Evolutionary conservation across 2,329 filamentous ascomycete genomes (phyloP), one percentile per base, ranked within the genome.

Genomic region (Cladosporium sp.): DNA sequence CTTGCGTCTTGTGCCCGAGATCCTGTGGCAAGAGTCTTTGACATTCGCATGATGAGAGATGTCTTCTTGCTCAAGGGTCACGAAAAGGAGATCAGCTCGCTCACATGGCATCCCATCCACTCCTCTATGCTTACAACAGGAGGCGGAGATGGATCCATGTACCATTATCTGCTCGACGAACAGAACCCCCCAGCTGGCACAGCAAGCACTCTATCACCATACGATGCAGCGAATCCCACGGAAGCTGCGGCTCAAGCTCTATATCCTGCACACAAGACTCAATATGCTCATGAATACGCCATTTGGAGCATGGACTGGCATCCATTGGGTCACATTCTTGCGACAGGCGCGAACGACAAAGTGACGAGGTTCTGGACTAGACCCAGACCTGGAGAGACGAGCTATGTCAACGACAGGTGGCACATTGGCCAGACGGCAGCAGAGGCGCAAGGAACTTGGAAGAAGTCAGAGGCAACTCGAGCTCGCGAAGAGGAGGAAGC

Each of bases 301-400:
- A 94, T 99, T 63, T 99, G 94, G 94, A 96, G 92, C 17, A 82
- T 99, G 50, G 92, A 97, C 76, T 99, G 94, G 92, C 94, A 99
- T 71, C 94, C 94, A 0, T 81, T 97, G 0, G 94, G 94, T 25
- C 94, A 99, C 70, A 93, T 99, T 62, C 83, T 99, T 7, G 92
- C 92, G 0, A 96, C 93, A 1, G 94, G 94, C 12, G 96, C 92
- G 10, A 97, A 99, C 72, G 94, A 99, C 72, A 88, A 94, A 39
- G 92, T 96, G 61, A 97, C 94, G 2, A 87, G 94, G 48, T 99
- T 99, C 77, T 99, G 94, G 94, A 91, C 92, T 3, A 87, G 94
- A 40, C 85, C 91, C 15, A 81, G 94, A 48, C 94, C 94, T 1
- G 94, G 94, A 49, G 93, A 97, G 64, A 83, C 81, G n/a, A 86